Base-by-base conservation (phyloP, 2,329 filamentous ascomycete species). In the Metarhizium album region DNA sequence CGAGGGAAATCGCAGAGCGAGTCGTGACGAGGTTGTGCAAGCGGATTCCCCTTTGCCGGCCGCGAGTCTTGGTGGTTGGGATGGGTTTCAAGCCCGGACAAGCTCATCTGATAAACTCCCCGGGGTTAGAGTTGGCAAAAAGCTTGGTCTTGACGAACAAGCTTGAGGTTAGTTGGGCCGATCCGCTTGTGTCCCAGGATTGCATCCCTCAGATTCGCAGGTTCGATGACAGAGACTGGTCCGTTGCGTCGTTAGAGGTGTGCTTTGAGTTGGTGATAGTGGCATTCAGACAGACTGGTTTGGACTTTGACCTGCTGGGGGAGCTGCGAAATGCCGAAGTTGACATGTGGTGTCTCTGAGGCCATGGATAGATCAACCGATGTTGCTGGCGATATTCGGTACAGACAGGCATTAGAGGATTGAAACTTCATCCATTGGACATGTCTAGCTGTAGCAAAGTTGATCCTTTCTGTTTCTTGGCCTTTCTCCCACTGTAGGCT, bases 61-160 rank as follows among this genome's bases (percentile, higher is more conserved):
- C 65, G 1, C 61, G 62, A 13, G 63, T 74, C 1, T 62, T 75
- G 1, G 69, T 75, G 3, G 71, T 71, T 0, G 74, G 74, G 0
- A 64, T 76, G 38, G 74, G 73, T 3, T 78, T 77, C 64, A 78
- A 77, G 58, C 59, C 64, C 5, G 74, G 74, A 3, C 74, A 77
- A 55, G 67, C 70, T 0, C 67, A 71, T 45, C 59, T 76, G 2
- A 69, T 66, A 51, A 73, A 75, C 55, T 76, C 74, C 0, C 74
- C 74, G 0, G 72, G 72, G 1, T 60, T 74, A 2, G 69, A 69
- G 47, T 58, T 75, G 5, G 66, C 69, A 29, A 67, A 65, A 51
- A 66, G 58, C 40, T 60, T 73, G 2, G 56, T 65, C 1, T 45
- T 66, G 35, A 66, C 66, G 2, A 55, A 64, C 45, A 62, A 67